Evolutionary conservation across 2,329 filamentous ascomycete species (phyloP), one percentile per base, ranked within the genome.

Genomic region (Arthrobotrys sinensis): DNA sequence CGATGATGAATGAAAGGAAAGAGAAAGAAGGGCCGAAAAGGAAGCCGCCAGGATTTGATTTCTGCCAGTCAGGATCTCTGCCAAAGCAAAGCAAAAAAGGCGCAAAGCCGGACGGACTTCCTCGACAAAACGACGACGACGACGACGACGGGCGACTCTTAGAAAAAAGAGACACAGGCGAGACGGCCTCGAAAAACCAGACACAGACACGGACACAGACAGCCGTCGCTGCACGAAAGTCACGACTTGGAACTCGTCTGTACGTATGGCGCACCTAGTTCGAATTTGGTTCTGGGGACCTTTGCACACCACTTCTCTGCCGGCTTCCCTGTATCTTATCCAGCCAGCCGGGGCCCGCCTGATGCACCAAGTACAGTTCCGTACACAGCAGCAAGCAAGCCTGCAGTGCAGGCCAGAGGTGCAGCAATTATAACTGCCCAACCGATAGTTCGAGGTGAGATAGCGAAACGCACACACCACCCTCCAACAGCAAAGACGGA

Each of bases 351-450:
- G 57, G 75, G 57, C 65, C 46, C 66, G 73, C 60, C 60, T 70
- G 66, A 66, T 50, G 60, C 57, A 76, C 52, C 52, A 73, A 55
- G 55, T 60, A 60, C 55, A 60, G 55, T 60, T 60, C 53, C 65
- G 60, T 38, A 50, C 46, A 60, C 71, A 68, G 63, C 63, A 69
- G 71, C 66, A 64, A 76, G 53, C 71, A 76, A 78, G 57, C 60
- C 67, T 71, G 73, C 66, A 72, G 68, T 52, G 60, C 45, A 70
- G 72, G 73, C 73, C 60, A 65, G 52, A 70, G 60, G 66, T 70
- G 73, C 73, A 70, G 73, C 52, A 62, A 21, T 21, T 66, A 66
- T 55, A 45, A 65, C 28, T 63, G 50, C 43, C 45, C 53, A 60
- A 66, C 28, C 68, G 68, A 77, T 65, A 60, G 50, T 60, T 53